Base-by-base conservation (phyloP, 345 rosid genomes). In the Lepidium aucheri region DNA sequence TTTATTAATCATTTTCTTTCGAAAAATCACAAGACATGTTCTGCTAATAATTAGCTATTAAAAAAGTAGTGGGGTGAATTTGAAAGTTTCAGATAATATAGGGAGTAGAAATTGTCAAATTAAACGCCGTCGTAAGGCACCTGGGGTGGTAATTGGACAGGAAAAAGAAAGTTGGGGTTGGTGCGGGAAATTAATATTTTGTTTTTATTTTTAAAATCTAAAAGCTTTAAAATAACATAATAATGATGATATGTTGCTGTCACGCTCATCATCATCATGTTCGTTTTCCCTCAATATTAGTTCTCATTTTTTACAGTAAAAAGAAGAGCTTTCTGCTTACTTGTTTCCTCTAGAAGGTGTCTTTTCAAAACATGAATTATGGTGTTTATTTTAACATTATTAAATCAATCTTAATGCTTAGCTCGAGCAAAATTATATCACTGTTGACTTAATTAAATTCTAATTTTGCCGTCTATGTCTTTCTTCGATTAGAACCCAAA, bases 241-340 rank as follows among this genome's bases (percentile, higher is more conserved):
- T 74, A 77, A 76, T 84, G 91, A 84, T 86, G 88, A 74, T 53
- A 79, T 75, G 73, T 70, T 78, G 85, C 72, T 72, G 86, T 86
- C 91, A 81, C 79, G 85, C 83, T 78, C 76, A 67, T 74, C 82
- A 79, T 80, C 81, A 79, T 73, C 73, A 74, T 74, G 53, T 45
- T 75, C 68, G 62, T 69, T 72, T 51, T 53, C 44, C 42, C 40
- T 38, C 28, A 24, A 28, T 13, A 7, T 18, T 54, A 5, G 8
- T 53, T 18, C 44, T 44, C 15, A 1, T 15, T 60, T 65, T 15
- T 55, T 54, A 38, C 57, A 70, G 28, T 8, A 9, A 18, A 5
- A 14, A 8, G 26, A 35, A 38, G 30, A 30, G 71, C 54, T 57
- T 51, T 59, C 67, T 35, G 35, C 49, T 50, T 49, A 59, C 67